Evolutionary conservation across 2,329 filamentous ascomycete genomes (phyloP).

Genomic region (Apiospora aurea): DNA sequence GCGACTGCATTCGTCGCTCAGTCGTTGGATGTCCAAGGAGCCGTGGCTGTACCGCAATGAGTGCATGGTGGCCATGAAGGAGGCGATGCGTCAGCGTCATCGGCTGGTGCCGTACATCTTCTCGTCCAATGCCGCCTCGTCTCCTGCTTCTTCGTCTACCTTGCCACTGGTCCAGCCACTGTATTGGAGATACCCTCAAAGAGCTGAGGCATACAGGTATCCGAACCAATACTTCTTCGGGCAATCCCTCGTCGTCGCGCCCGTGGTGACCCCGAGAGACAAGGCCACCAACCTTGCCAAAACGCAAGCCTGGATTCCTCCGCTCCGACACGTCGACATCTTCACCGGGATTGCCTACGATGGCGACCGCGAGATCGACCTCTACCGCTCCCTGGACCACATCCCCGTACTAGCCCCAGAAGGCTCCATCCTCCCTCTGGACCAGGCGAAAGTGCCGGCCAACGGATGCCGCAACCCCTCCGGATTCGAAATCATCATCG

Average conservation of each 20-base stretch:
- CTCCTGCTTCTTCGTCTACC: background rate
- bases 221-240: constrained; percentile 7
- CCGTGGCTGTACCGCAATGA: constrained; percentile 2
- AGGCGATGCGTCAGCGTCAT: background rate
- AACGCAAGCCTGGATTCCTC: background rate
- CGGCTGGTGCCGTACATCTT: background rate
- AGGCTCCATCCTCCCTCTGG: background rate
- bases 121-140: background rate
- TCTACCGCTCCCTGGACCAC: background rate
- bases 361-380: background rate
- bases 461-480: background rate
- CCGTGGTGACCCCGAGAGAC: background rate
- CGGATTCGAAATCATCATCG: background rate
- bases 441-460: background rate
- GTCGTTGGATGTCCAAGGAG: constrained; percentile 8
- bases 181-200: background rate
- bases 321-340: background rate
- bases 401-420: background rate
- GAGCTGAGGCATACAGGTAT: background rate
- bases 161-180: background rate
- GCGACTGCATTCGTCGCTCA: background rate
- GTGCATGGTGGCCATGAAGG: background rate
- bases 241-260: background rate
- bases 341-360: background rate
- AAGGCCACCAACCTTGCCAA: background rate